Percentiles rank a stretch among this genome's conserved stretches.
Conservation (phyloP, 768 basidiomycete species). For the Leccinum incarnatum region DNA sequence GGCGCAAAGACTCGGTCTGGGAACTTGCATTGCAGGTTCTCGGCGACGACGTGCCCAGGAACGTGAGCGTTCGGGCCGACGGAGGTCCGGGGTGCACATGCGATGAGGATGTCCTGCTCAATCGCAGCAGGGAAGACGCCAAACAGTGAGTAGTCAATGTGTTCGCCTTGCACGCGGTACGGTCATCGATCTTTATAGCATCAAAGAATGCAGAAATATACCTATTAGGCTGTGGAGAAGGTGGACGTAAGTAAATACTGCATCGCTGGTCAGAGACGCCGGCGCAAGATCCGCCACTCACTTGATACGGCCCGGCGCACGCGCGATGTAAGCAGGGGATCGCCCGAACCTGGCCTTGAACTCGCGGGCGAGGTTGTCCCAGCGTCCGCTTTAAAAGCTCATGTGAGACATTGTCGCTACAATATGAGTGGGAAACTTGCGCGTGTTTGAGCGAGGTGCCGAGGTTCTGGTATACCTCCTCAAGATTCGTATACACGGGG, state of each 20-base stretch:
- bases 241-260: neutral
- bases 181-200: neutral
- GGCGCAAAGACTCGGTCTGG: slow-evolving; percentile 58
- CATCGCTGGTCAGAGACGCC: neutral
- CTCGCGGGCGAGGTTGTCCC: slow-evolving; percentile 58
- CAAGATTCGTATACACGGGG: slow-evolving; percentile 58
- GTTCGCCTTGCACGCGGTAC: slow-evolving; percentile 53
- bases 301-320: slow-evolving; percentile 85
- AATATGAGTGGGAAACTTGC: slow-evolving; percentile 21
- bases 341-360: slow-evolving; percentile 64
- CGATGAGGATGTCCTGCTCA: slow-evolving; percentile 81
- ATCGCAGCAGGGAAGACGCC: slow-evolving; percentile 85
- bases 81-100: slow-evolving; percentile 50
- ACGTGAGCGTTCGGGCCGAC: slow-evolving; percentile 17
- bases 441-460: slow-evolving; percentile 55
- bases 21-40: slow-evolving; percentile 64
- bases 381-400: slow-evolving; percentile 43
- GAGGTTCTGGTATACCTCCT: slow-evolving; percentile 52
- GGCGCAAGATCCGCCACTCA: slow-evolving; percentile 28
- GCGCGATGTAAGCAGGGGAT: slow-evolving; percentile 65
- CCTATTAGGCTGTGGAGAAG: slow-evolving; percentile 34
- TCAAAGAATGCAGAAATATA: slow-evolving; percentile 7
- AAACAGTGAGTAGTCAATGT: slow-evolving; percentile 82
- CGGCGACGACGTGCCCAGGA: slow-evolving; percentile 57
- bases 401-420: neutral